phyloP scores from a whole-genome alignment of 371 early-diverging fungal species.

The Smittium culicis region DNA sequence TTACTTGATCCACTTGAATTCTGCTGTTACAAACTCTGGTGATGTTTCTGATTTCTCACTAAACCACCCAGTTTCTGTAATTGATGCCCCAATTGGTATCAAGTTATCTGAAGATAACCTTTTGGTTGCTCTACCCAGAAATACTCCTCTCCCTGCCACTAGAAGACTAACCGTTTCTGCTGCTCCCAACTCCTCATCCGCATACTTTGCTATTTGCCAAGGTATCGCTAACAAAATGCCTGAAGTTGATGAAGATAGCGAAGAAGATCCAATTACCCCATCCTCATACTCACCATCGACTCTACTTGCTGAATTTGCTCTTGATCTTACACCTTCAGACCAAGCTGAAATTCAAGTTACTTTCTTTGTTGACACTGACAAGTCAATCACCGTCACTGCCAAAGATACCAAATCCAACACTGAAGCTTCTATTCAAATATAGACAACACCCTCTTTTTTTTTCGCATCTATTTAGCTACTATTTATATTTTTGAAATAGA shows the following conservation, averaged over 20 bases:
- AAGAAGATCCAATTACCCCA: slow-evolving; percentile 11
- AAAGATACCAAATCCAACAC: slow-evolving; percentile 12
- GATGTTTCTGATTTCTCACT: slow-evolving; percentile 32
- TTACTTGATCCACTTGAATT: slow-evolving; percentile 36
- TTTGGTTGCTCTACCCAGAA: slow-evolving; percentile 58
- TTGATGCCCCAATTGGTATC: slow-evolving; percentile 67
- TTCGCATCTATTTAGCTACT: too few species aligned
- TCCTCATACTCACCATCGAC: slow-evolving; percentile 22
- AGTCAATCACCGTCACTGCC: slow-evolving; percentile 26
- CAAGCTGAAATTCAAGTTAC: slow-evolving; percentile 20
- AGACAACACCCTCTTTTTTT: too few species aligned
- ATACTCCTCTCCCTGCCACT: slow-evolving; percentile 72
- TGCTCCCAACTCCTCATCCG: slow-evolving; percentile 51
- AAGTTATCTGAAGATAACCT: slow-evolving; percentile 54
- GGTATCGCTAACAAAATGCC: slow-evolving; percentile 21
- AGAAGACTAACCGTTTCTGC: slow-evolving; percentile 58
- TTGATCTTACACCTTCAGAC: slow-evolving; percentile 20
- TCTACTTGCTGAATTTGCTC: slow-evolving; percentile 29
- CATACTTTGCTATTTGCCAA: slow-evolving; percentile 70
- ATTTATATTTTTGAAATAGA: too few species aligned
- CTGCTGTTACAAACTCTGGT: slow-evolving; percentile 39
- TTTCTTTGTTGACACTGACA: slow-evolving; percentile 28
- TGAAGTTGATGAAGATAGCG: slow-evolving; percentile 20
- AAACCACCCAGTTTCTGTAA: slow-evolving; percentile 30
- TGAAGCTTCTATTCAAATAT: slow-evolving; percentile 4